phyloP scores from a whole-genome alignment of 768 basidiomycete genomes.

The Tulasnella sp. region DNA sequence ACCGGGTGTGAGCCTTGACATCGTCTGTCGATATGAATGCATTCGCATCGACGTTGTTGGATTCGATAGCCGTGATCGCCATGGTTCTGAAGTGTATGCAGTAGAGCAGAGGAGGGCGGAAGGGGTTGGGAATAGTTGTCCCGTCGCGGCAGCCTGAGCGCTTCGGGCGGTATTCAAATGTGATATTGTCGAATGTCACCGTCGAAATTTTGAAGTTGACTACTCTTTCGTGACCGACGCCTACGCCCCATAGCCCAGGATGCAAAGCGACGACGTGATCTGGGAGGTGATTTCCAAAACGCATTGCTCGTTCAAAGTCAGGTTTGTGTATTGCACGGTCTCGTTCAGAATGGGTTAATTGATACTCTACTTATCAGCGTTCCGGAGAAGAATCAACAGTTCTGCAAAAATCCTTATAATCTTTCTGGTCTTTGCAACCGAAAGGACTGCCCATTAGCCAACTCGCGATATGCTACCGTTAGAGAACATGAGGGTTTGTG shows the following conservation, averaged over 20 bases:
- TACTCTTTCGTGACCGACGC: background rate
- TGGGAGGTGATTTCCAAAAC: conserved; percentile 92
- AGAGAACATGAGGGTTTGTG: conserved; percentile 77
- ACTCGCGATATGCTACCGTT: conserved; percentile 96
- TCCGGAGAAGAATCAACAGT: conserved; percentile 67
- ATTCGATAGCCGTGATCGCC: too few relatives aligned
- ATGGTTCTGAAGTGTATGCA: too few relatives aligned
- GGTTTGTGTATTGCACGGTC: conserved; percentile 42
- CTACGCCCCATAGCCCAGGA: conserved; percentile 13
- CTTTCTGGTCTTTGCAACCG: conserved; percentile 90
- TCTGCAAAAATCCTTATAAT: conserved; percentile 98
- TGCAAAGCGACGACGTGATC: conserved; percentile 80
- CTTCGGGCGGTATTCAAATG: too few relatives aligned
- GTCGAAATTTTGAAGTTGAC: conserved; percentile 14
- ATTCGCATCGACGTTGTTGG: too few relatives aligned
- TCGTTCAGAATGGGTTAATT: background rate
- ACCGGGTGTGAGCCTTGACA: background rate
- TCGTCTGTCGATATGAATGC: background rate
- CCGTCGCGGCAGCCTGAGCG: too few relatives aligned
- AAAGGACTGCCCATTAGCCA: conserved; percentile 95
- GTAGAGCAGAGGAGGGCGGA: too few relatives aligned
- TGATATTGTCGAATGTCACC: background rate
- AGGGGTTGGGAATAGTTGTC: too few relatives aligned
- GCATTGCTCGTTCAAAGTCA: conserved; percentile 99
- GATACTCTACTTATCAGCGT: conserved; percentile 12